phyloP scores from a whole-genome alignment of 768 basidiomycete genomes.

The Kwoniella dendrophila region DNA sequence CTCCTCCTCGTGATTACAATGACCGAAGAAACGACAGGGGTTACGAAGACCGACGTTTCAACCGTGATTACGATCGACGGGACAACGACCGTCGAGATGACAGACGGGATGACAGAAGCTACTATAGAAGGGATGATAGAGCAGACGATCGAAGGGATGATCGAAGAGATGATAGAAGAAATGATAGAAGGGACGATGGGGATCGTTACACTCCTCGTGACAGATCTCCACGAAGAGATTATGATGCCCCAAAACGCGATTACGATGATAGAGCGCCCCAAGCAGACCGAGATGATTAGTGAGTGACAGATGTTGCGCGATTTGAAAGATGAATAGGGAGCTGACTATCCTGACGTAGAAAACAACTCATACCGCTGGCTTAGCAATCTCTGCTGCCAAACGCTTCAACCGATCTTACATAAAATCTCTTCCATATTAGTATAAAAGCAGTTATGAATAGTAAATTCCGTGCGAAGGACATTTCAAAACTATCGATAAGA shows the following conservation, averaged over 20 bases:
- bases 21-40: constrained; percentile 58
- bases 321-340: too few relatives aligned
- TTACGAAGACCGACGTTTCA: constrained; percentile 23
- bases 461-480: too few relatives aligned
- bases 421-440: too few relatives aligned
- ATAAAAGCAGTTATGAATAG: not conserved
- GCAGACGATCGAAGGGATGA: constrained; percentile 30
- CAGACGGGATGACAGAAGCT: constrained; percentile 11
- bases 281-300: constrained; percentile 12
- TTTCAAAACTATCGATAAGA: too few relatives aligned
- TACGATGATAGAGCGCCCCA: constrained; percentile 27
- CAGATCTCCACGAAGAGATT: constrained; percentile 51
- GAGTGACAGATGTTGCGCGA: not conserved
- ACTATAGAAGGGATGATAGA: constrained; percentile 30
- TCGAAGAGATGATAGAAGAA: constrained; percentile 25
- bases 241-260: constrained; percentile 16
- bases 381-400: not conserved
- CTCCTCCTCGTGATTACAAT: constrained; percentile 54
- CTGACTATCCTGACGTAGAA: too few relatives aligned
- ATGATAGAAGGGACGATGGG: constrained; percentile 30
- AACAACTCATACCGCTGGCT: too few relatives aligned
- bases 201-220: constrained; percentile 28
- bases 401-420: too few relatives aligned
- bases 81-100: constrained; percentile 31
- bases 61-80: constrained; percentile 33